phyloP scores from a whole-genome alignment of 179 eudicot genomes.

The Beta lomatogona region DNA sequence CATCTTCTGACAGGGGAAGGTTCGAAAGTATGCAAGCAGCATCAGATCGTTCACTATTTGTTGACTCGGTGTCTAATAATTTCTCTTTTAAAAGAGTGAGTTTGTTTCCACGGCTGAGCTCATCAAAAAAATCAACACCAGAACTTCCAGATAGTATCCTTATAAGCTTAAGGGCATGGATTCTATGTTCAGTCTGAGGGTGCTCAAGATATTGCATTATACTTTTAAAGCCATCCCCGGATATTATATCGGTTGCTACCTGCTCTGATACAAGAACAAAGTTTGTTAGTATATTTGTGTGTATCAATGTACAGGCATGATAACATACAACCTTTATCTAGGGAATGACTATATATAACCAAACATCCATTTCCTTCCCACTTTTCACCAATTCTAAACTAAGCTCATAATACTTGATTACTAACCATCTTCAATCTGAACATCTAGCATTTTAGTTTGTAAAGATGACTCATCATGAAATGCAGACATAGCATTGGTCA shows the following conservation, averaged over 20 bases:
- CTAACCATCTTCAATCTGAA: neutral
- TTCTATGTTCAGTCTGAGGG: conserved; percentile 44
- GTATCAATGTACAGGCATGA: neutral
- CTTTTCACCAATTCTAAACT: neutral
- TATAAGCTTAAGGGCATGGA: conserved; percentile 45
- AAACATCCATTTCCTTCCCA: neutral
- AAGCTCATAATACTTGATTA: neutral
- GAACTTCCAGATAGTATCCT: conserved; percentile 54
- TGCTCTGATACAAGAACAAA: conserved; percentile 42
- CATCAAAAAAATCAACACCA: conserved; percentile 38
- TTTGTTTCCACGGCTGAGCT: conserved; percentile 45
- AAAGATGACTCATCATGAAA: neutral
- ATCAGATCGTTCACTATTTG: conserved; percentile 49
- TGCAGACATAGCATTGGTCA: neutral
- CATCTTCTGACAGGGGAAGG: conserved; percentile 50
- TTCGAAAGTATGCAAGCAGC: conserved; percentile 61
- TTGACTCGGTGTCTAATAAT: conserved; percentile 42
- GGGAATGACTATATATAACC: neutral
- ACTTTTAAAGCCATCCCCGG: conserved; percentile 51
- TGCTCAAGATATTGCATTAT: conserved; percentile 48
- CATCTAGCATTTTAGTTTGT: neutral
- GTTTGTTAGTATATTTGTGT: neutral
- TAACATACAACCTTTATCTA: conserved; percentile 7
- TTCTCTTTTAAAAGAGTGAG: conserved; percentile 43
- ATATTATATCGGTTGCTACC: conserved; percentile 48